Base-by-base conservation (phyloP, 345 rosid species). In the Hypericum perforatum region DNA sequence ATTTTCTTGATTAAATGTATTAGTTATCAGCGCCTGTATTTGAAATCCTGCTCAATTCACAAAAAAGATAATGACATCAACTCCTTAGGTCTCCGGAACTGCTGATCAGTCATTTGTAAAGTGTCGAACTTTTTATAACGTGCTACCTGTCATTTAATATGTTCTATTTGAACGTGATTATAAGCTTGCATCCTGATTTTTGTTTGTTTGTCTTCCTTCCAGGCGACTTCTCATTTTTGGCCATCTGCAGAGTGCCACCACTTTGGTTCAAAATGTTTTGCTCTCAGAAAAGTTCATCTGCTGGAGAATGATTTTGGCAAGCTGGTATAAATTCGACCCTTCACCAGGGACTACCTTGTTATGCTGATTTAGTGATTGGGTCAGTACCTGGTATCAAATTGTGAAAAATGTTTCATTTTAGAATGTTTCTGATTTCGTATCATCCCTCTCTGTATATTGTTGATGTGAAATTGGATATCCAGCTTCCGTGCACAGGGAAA, bases 191-290 rank as follows among this genome's bases (percentile, higher is more conserved):
- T 13, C 39, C 53, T 5, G 4, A 8, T 40, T 12, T 11, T 42
- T 5, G 32, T 36, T 11, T 13, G 6, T 40, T 45, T 53, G 11
- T 53, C 13, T 43, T 58, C 10, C 46, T 37, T 68, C 61, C 77
- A 86, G 95, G 79, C 68, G 43, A 70, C 73, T 57, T 64, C 63
- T 63, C 72, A 74, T 71, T 60, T 67, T 62, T 77, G 69, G 68
- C 72, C 76, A 60, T 56, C 66, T 46, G 37, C 65, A 53, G 88
- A 78, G 71, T 67, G 75, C 44, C 66, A 57, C 58, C 61, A 58
- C 60, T 59, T 54, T 49, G 56, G 66, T 48, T 48, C 49, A 68
- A 41, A 78, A 62, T 72, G 50, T 63, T 66, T 81, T 73, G 69
- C 86, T 63, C 62, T 84, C 43, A 61, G 65, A 61, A 84, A 77